phyloP scores from a whole-genome alignment of 768 basidiomycete genomes.

The Exidia glandulosa region DNA sequence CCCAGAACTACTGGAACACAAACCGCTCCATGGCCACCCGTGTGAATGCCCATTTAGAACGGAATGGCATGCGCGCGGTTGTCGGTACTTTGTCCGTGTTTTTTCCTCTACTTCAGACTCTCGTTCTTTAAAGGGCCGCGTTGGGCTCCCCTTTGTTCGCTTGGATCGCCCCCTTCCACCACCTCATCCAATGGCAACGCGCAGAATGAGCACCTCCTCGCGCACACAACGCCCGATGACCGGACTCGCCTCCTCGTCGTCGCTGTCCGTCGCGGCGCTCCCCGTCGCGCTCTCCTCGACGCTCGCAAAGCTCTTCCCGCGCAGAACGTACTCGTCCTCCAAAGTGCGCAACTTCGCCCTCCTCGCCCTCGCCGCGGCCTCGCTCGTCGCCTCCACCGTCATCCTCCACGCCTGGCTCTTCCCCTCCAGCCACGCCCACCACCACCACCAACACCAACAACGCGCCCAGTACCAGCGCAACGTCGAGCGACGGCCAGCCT shows the following conservation, averaged over 20 bases:
- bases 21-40: no score
- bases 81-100: no score
- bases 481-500: conserved; percentile 10
- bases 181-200: not conserved
- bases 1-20: no score
- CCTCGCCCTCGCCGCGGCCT: conserved; percentile 40
- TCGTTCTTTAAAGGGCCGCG: not conserved
- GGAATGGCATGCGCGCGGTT: no score
- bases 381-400: conserved; percentile 43
- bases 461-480: no score
- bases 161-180: not conserved
- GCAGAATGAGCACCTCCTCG: not conserved
- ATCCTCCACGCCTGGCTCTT: conserved; percentile 34
- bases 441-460: conserved; percentile 3
- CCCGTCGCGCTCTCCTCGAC: not conserved
- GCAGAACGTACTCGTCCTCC: not conserved
- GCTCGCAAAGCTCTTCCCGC: not conserved
- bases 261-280: not conserved
- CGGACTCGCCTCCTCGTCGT: no score
- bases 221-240: not conserved
- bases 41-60: no score
- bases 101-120: no score
- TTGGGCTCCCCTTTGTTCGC: not conserved
- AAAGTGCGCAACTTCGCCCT: conserved; percentile 26
- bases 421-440: conserved; percentile 15